Base-by-base conservation (phyloP, 2,329 filamentous ascomycete species). In the Tothia fuscella region DNA sequence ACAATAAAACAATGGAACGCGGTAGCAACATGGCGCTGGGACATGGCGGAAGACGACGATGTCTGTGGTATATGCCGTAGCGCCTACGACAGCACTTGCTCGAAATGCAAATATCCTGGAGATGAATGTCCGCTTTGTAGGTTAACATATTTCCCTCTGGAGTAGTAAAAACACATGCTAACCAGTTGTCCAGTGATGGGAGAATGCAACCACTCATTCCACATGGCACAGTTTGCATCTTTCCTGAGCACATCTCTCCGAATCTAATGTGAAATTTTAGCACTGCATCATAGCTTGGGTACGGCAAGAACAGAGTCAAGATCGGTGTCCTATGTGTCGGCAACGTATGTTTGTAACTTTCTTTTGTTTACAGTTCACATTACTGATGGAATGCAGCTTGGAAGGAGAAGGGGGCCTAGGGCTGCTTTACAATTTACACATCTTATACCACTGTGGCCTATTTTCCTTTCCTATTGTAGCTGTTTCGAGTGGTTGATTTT, bases 11-110 rank as follows among this genome's bases (percentile, higher is more conserved):
- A 85, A 58, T 96, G 89, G 86, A 82, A 91, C 55, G 83, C 87
- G 3, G 86, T 98, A 48, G 91, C 91, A 14, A 89, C 87, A 42
- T 98, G 91, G 91, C 80, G 85, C 49, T 98, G 91, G 91, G 85
- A 96, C 59, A 84, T 96, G 55, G 87, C 89, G 19, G 87, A 94
- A 54, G 89, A 95, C 65, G 89, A 95, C 65, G 89, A 98, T 59
- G 88, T 96, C 48, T 98, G 91, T 54, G 91, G 91, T 53, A 98
- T 98, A 65, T 98, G 91, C 64, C 89, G 93, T 58, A 88, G 93
- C 48, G 84, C 94, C 55, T 98, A 96, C 58, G 91, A 98, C 60
- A 89, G 88, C 46, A 96, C 91, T 20, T 98, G 91, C 67, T 88
- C 91, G 35, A 93, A 87, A 42, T 98, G 91, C 78, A 94, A 93